Percentiles rank a stretch among this genome's conserved stretches.
Evolutionary conservation across 345 rosid species (phyloP).

Genomic region (Clausena lansium): DNA sequence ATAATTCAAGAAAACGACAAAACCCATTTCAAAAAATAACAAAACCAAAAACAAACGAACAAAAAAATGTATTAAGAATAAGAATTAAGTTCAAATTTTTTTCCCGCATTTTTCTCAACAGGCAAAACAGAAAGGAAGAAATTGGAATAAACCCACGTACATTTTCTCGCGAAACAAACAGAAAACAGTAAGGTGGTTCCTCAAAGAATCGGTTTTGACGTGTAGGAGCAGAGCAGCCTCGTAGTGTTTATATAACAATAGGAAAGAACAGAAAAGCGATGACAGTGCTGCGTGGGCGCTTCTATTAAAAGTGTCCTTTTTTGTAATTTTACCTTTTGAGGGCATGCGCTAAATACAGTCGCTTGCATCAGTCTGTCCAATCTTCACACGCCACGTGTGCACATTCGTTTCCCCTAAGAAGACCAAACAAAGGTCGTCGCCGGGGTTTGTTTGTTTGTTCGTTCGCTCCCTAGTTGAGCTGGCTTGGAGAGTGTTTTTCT

Average conservation of each 20-base stretch:
- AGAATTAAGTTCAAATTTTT: background rate
- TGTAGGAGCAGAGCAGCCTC: background rate
- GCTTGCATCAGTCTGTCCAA: background rate
- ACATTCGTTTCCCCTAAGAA: background rate
- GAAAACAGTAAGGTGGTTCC: background rate
- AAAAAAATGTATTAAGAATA: background rate
- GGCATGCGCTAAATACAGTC: background rate
- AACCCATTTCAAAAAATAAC: background rate
- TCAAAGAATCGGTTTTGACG: background rate
- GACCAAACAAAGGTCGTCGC: too few species aligned
- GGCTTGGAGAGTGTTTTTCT: too few species aligned
- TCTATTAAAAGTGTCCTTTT: background rate
- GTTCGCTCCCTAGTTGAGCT: too few species aligned
- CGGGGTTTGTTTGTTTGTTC: too few species aligned
- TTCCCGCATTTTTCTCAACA: background rate
- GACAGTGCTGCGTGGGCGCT: background rate
- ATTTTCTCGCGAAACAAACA: constrained; percentile 4
- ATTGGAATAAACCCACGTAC: background rate
- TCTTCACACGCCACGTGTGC: background rate
- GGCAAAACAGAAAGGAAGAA: background rate
- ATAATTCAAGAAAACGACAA: background rate
- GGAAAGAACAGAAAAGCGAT: background rate
- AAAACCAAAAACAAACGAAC: background rate
- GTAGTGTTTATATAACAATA: background rate
- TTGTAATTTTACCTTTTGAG: background rate